Evolutionary conservation across 192 early-diverging fungal species (phyloP).

Genomic region (Funneliformis geosporum): DNA sequence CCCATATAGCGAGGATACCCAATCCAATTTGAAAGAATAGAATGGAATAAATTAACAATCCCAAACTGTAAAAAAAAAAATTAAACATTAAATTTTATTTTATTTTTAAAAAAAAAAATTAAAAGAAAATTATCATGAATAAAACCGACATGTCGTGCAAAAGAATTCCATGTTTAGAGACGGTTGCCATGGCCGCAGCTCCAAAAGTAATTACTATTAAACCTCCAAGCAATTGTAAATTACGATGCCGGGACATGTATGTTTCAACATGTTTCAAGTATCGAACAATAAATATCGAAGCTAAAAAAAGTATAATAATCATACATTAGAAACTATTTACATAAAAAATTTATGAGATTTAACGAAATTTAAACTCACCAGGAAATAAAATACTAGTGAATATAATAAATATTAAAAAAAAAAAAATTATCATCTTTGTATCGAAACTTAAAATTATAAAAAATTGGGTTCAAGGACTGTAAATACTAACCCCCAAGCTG

Average conservation of each 20-base stretch:
- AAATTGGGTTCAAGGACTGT: neutral
- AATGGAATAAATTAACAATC: conserved; percentile 12
- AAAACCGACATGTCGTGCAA: conserved; percentile 8
- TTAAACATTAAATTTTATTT: no score
- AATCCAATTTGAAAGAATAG: conserved; percentile 26
- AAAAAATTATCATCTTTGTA: neutral
- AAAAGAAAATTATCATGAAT: neutral
- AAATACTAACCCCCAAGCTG: conserved; percentile 22
- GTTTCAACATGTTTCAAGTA: conserved; percentile 20
- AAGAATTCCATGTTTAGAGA: neutral
- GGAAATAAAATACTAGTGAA: conserved; percentile 22
- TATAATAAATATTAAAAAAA: neutral
- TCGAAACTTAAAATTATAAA: neutral
- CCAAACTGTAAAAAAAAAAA: conserved; percentile 16
- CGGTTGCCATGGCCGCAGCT: conserved; percentile 28
- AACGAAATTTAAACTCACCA: neutral
- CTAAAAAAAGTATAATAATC: neutral
- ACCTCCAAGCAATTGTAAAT: conserved; percentile 31
- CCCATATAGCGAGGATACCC: conserved; percentile 28
- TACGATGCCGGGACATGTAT: conserved; percentile 18
- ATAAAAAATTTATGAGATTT: neutral
- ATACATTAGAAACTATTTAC: neutral
- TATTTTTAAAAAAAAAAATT: neutral
- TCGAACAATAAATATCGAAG: conserved; percentile 27
- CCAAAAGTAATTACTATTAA: conserved; percentile 26